These are phyloP conservation scores for Microascus cirrosus DNA, from an alignment of 2,329 filamentous ascomycete genomes.

Conservation along the genomic window DNA sequence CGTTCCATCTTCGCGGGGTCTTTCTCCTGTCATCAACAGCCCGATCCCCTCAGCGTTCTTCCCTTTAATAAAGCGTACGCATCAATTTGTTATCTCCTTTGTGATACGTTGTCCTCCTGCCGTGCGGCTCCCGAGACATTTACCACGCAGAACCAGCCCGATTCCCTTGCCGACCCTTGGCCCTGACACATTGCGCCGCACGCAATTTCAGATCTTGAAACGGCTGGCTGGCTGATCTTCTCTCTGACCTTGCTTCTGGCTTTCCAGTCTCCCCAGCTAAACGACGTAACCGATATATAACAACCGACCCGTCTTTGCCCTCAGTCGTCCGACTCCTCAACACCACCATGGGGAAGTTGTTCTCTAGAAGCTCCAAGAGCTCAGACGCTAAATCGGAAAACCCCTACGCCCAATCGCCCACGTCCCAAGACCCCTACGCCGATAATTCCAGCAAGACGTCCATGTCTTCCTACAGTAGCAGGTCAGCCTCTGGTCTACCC, in stretches of 20 bases:
- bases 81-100: background rate
- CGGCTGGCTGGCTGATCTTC: background rate
- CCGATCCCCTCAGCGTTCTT: background rate
- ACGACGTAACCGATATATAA: background rate
- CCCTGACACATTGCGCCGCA: background rate
- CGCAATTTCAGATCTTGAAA: background rate
- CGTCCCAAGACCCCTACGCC: slow-evolving; percentile 47
- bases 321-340: background rate
- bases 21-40: background rate
- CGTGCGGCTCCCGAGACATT: background rate
- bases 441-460: slow-evolving; percentile 12
- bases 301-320: background rate
- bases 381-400: slow-evolving; percentile 40
- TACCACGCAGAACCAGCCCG: background rate
- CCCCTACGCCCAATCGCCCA: slow-evolving; percentile 32
- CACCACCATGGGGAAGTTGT: slow-evolving; percentile 46
- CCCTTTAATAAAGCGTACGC: background rate
- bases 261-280: background rate
- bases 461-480: slow-evolving; percentile 16
- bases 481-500: slow-evolving; percentile 11
- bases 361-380: slow-evolving; percentile 45
- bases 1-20: background rate
- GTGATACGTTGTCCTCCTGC: background rate
- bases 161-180: background rate
- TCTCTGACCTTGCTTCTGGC: background rate